These are phyloP conservation scores for Aspergillus sp. DNA, from an alignment of 2,329 filamentous ascomycete species.

Conservation along the genomic window DNA sequence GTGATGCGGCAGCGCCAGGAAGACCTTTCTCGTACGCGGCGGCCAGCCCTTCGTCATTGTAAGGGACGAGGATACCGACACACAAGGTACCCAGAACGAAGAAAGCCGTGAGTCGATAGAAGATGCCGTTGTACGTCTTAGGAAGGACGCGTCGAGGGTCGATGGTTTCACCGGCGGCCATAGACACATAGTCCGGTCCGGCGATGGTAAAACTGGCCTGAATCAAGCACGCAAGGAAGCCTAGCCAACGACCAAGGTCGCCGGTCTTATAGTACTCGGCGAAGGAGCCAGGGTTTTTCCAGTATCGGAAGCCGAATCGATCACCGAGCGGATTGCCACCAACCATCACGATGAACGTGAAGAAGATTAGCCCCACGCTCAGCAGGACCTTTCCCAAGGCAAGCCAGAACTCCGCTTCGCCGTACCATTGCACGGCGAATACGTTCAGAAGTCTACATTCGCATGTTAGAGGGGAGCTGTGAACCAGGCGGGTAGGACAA, in stretches of 20 bases:
- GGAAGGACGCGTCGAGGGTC: constrained; percentile 69
- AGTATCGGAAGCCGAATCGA: constrained; percentile 70
- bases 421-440: constrained; percentile 71
- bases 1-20: constrained; percentile 67
- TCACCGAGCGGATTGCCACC: constrained; percentile 75
- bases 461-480: neutral
- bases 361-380: constrained; percentile 67
- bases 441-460: constrained; percentile 55
- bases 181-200: constrained; percentile 64
- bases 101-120: constrained; percentile 72
- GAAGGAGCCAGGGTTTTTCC: constrained; percentile 66
- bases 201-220: constrained; percentile 66
- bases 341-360: constrained; percentile 80
- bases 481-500: constrained; percentile 11
- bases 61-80: constrained; percentile 70
- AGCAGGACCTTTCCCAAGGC: constrained; percentile 70
- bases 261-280: constrained; percentile 63
- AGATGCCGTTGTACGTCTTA: constrained; percentile 72
- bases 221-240: constrained; percentile 73
- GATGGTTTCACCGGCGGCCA: constrained; percentile 66
- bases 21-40: constrained; percentile 58
- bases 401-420: constrained; percentile 73
- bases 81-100: constrained; percentile 72
- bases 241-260: constrained; percentile 67
- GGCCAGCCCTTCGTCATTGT: constrained; percentile 61